These are phyloP conservation scores for Phaffia rhodozyma DNA, from an alignment of 1,284 basidiomycete genomes.

Conservation along the genomic window DNA sequence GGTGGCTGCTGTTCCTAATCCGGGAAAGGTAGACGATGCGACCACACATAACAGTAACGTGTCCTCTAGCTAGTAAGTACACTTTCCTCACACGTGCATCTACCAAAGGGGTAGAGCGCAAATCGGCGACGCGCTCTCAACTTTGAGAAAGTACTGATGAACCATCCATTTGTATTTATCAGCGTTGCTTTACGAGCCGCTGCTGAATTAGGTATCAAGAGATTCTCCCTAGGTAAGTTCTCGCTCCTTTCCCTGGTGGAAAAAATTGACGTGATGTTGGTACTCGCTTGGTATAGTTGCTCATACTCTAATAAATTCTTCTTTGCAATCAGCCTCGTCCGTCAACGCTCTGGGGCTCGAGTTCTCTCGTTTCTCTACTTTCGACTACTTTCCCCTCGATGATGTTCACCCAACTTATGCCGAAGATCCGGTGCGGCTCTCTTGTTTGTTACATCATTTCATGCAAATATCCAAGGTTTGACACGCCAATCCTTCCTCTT, in stretches of 20 bases:
- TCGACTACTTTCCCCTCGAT: conserved; percentile 2
- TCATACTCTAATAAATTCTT: no score
- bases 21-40: background rate
- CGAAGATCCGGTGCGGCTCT: no score
- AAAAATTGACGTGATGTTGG: no score
- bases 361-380: background rate
- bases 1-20: background rate
- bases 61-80: background rate
- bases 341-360: conserved; percentile 11
- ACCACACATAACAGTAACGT: background rate
- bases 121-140: background rate
- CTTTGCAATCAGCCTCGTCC: background rate
- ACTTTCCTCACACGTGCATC: background rate
- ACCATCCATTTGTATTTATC: no score
- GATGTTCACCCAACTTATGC: no score
- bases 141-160: no score
- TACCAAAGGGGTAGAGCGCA: background rate
- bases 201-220: conserved; percentile 11
- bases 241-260: no score
- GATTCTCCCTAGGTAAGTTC: background rate
- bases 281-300: no score
- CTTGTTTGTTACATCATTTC: no score
- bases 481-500: no score
- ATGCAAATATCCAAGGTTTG: no score
- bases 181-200: conserved; percentile 3